Percentiles rank a stretch among this genome's conserved stretches.
phyloP scores from a whole-genome alignment of 2,329 filamentous ascomycete genomes.

The Cladosporium sp. region DNA sequence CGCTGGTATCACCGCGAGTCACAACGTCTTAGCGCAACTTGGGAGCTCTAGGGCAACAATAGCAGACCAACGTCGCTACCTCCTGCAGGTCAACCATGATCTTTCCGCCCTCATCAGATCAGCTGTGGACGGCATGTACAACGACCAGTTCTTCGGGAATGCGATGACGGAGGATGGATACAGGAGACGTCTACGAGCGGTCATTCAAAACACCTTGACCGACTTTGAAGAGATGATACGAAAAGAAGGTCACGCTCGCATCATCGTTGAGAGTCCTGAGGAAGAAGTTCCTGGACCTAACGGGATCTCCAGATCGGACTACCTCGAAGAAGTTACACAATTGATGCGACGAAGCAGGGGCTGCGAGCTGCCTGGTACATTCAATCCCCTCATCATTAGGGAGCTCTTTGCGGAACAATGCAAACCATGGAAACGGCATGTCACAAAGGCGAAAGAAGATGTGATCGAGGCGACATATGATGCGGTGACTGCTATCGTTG shows the following conservation, averaged over 20 bases:
- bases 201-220: conserved; percentile 47
- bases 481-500: conserved; percentile 6
- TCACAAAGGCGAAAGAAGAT: conserved; percentile 17
- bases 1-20: conserved; percentile 32
- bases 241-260: conserved; percentile 36
- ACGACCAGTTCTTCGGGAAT: conserved; percentile 47
- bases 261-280: conserved; percentile 25
- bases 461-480: conserved; percentile 28
- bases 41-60: conserved; percentile 46
- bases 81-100: conserved; percentile 44
- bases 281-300: background rate
- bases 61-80: conserved; percentile 46
- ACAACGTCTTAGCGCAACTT: conserved; percentile 41
- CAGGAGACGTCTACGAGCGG: conserved; percentile 47
- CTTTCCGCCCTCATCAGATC: conserved; percentile 44
- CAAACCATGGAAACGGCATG: conserved; percentile 47
- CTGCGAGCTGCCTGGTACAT: conserved; percentile 38
- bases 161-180: conserved; percentile 25
- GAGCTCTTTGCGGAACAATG: conserved; percentile 51
- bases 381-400: conserved; percentile 37
- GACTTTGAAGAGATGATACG: conserved; percentile 44
- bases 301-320: conserved; percentile 20
- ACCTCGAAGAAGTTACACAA: conserved; percentile 23
- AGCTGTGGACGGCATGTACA: conserved; percentile 51
- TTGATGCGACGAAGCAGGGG: conserved; percentile 39